phyloP scores from a whole-genome alignment of 495 filamentous ascomycete species.

The Aspergillus incahuasiensis region DNA sequence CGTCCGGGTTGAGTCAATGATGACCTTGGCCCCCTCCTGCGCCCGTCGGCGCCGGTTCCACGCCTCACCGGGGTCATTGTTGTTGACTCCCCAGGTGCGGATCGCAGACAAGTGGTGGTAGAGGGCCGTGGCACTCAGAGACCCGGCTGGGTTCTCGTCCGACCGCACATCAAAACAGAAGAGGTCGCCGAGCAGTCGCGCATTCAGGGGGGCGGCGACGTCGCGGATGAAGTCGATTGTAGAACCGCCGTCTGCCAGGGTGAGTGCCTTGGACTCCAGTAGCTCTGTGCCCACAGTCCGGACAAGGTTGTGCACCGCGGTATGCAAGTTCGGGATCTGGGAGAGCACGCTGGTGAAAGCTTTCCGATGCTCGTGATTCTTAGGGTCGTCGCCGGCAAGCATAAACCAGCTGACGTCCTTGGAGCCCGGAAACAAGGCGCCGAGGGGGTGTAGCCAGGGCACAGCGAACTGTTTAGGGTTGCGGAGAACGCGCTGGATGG shows the following conservation, averaged over 20 bases:
- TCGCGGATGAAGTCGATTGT: background rate
- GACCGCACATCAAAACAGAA: background rate
- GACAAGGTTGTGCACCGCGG: background rate
- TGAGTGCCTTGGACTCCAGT: no score
- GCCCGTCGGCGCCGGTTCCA: background rate
- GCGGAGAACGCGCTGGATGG: background rate
- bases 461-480: background rate
- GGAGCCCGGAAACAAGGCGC: background rate
- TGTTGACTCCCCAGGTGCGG: conserved; percentile 1
- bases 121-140: background rate
- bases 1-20: background rate
- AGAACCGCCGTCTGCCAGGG: no score
- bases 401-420: background rate
- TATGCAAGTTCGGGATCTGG: background rate
- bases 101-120: background rate
- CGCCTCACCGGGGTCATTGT: background rate
- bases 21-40: background rate
- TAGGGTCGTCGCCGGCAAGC: background rate
- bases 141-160: background rate
- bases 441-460: background rate
- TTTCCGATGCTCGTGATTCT: background rate
- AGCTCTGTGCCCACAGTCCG: no score
- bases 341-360: background rate
- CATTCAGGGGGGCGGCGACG: background rate
- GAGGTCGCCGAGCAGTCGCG: background rate